phyloP scores from a whole-genome alignment of 768 basidiomycete genomes.

The Podaxis pistillaris region DNA sequence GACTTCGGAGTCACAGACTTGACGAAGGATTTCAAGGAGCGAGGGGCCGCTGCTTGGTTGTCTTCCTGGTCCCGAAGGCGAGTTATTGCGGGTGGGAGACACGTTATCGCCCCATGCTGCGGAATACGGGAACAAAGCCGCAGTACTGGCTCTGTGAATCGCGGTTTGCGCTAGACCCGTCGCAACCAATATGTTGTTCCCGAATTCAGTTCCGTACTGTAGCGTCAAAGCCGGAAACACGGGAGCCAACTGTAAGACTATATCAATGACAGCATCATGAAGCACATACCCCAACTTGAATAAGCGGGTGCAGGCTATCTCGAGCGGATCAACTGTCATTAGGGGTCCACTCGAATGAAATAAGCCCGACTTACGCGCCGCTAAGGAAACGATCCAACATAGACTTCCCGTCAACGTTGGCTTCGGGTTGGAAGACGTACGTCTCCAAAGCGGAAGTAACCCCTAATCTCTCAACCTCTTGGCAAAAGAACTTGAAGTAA shows the following conservation, averaged over 20 bases:
- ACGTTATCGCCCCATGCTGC: slow-evolving; percentile 6
- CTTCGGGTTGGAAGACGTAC: slow-evolving; percentile 42
- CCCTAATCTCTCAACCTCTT: slow-evolving; percentile 36
- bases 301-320: slow-evolving; percentile 51
- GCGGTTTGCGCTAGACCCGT: slow-evolving; percentile 54
- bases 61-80: slow-evolving; percentile 20
- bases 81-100: neutral
- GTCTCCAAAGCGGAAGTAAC: slow-evolving; percentile 40
- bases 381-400: slow-evolving; percentile 36
- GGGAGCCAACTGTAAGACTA: neutral
- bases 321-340: neutral
- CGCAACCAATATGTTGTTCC: slow-evolving; percentile 45
- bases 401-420: slow-evolving; percentile 28
- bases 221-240: neutral
- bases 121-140: slow-evolving; percentile 31
- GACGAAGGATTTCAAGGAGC: slow-evolving; percentile 48
- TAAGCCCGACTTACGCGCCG: slow-evolving; percentile 30
- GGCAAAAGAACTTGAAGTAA: slow-evolving; percentile 39
- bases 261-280: neutral
- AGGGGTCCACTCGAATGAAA: neutral
- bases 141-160: slow-evolving; percentile 30
- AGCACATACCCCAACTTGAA: slow-evolving; percentile 51
- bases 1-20: slow-evolving; percentile 47
- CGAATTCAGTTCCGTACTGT: slow-evolving; percentile 55
- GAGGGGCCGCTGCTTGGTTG: slow-evolving; percentile 24